Evolutionary conservation across 169 alveolate species (phyloP).

Genomic region (Eimeria praecox): DNA sequence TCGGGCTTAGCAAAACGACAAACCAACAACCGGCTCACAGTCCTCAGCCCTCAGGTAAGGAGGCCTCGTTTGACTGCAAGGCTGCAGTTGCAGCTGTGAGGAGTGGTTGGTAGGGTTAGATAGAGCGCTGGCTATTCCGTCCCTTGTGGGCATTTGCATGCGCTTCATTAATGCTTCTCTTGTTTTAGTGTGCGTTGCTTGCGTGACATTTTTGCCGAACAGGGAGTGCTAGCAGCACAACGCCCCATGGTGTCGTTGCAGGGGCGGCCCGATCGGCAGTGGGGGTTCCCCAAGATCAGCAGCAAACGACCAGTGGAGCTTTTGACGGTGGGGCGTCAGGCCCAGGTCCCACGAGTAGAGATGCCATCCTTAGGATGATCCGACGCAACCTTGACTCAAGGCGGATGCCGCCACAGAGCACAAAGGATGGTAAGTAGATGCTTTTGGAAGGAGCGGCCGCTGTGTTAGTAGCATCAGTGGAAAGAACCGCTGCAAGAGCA

Average conservation of each 20-base stretch:
- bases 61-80: neutral
- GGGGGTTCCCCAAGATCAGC: conserved; percentile 62
- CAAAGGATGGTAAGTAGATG: conserved; percentile 48
- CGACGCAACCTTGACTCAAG: conserved; percentile 78
- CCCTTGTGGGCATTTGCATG: neutral
- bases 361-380: conserved; percentile 68
- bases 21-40: conserved; percentile 72
- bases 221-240: conserved; percentile 77
- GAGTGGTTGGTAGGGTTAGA: neutral
- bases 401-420: conserved; percentile 66
- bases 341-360: conserved; percentile 63
- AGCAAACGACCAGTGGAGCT: conserved; percentile 59
- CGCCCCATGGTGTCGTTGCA: conserved; percentile 62
- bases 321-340: conserved; percentile 59
- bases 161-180: neutral
- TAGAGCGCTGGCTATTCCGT: neutral
- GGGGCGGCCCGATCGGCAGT: conserved; percentile 46
- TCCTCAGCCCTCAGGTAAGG: conserved; percentile 55
- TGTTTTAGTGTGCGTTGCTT: neutral
- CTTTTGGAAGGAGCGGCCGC: neutral
- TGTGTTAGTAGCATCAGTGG: neutral
- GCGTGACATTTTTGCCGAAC: neutral
- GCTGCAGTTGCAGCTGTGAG: neutral
- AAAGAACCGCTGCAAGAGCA: neutral
- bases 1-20: conserved; percentile 89